Evolutionary conservation across 2,329 filamentous ascomycete species (phyloP).

Genomic region (Cercospora brassicicola): DNA sequence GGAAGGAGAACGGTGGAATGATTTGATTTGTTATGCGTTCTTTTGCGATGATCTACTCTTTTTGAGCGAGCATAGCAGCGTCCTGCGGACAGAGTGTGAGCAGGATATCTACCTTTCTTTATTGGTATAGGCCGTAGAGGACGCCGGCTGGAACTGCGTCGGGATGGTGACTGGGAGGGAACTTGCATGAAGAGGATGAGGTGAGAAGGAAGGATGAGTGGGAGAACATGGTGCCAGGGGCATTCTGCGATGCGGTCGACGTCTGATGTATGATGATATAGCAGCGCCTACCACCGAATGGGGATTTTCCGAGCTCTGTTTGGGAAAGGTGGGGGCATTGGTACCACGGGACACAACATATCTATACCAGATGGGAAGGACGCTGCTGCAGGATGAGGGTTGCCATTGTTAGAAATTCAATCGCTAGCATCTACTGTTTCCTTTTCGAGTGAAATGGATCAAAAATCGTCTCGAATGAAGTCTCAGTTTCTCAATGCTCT

Average conservation of each 20-base stretch:
- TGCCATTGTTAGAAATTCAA: conserved; percentile 1
- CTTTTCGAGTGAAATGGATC: not conserved
- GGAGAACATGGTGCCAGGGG: not conserved
- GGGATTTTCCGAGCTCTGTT: not conserved
- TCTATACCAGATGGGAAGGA: not conserved
- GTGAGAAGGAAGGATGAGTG: not conserved
- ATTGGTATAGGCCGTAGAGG: not conserved
- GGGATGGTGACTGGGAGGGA: not conserved
- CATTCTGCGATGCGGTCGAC: not conserved
- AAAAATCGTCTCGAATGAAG: not conserved
- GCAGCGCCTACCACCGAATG: not conserved
- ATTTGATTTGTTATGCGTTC: conserved; percentile 7
- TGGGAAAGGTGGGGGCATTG: not conserved
- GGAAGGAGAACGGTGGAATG: conserved; percentile 10
- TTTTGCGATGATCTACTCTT: not conserved
- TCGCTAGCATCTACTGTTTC: not conserved
- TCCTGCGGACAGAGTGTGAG: not conserved
- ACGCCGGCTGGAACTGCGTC: not conserved
- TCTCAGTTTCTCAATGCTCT: not conserved
- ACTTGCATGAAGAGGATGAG: not conserved
- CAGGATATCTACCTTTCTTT: not conserved
- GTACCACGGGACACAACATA: not conserved
- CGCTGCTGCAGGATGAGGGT: not conserved
- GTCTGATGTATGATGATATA: not conserved
- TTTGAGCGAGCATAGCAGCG: conserved; percentile 4